These are phyloP conservation scores for Kondoa malvinella DNA, from an alignment of 768 basidiomycete genomes.

Conservation along the genomic window DNA sequence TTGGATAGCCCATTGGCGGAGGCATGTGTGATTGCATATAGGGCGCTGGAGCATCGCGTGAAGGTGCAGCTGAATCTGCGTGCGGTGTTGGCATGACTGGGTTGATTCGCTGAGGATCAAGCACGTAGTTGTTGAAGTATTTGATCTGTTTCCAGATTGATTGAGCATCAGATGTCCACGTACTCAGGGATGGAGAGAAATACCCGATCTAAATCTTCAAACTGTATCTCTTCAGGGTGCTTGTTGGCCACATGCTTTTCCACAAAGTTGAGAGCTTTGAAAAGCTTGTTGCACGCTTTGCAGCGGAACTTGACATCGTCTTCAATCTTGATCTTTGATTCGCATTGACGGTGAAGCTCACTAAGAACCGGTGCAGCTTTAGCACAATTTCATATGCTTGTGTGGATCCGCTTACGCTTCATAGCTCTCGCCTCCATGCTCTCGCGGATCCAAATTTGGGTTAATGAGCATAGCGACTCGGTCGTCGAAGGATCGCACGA, in stretches of 20 bases:
- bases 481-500: constrained; percentile 76
- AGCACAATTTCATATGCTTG: constrained; percentile 2
- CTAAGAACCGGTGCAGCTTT: constrained; percentile 40
- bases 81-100: constrained; percentile 34
- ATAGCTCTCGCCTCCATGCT: constrained; percentile 73
- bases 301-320: constrained; percentile 95
- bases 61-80: constrained; percentile 61
- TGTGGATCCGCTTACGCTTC: background rate
- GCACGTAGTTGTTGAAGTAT: constrained; percentile 87
- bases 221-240: constrained; percentile 61
- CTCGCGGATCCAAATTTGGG: constrained; percentile 62
- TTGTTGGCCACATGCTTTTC: constrained; percentile 96
- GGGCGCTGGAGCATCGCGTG: background rate
- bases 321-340: constrained; percentile 75
- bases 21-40: background rate
- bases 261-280: constrained; percentile 91
- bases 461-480: constrained; percentile 69
- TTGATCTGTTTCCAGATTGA: constrained; percentile 36
- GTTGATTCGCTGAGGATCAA: constrained; percentile 65
- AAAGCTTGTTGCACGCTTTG: constrained; percentile 88
- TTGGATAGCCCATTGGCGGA: background rate
- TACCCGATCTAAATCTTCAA: constrained; percentile 61
- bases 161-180: background rate
- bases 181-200: constrained; percentile 23
- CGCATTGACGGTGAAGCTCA: constrained; percentile 60